A percentile compares a stretch with the other conserved stretches of the same genome.
These are phyloP conservation scores for Salix udensis DNA, from an alignment of 345 rosid species.

Conservation along the genomic window DNA sequence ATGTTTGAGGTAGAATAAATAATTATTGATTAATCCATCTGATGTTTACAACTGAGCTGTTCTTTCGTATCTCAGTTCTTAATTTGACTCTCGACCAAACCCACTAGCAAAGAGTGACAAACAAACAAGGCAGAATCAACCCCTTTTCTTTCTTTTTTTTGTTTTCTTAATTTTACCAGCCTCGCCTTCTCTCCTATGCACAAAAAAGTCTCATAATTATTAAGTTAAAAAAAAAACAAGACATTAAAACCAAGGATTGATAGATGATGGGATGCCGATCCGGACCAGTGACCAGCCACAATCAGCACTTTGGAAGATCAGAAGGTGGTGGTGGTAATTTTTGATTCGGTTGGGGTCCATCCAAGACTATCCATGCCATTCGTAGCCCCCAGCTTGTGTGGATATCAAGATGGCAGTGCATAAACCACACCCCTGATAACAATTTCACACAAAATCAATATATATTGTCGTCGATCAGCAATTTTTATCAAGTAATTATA, in stretches of 20 bases:
- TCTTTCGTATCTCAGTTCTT: background rate
- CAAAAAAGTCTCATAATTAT: background rate
- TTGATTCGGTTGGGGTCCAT: conserved; percentile 23
- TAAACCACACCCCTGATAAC: conserved; percentile 23
- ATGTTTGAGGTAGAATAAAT: background rate
- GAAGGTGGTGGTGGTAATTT: conserved; percentile 27
- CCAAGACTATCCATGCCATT: conserved; percentile 26
- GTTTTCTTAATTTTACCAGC: background rate
- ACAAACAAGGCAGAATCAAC: background rate
- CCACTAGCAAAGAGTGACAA: background rate
- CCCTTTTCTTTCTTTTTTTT: too few species aligned
- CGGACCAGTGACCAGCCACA: background rate
- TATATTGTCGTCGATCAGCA: too few species aligned
- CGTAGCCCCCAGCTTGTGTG: conserved; percentile 29
- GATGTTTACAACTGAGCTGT: conserved; percentile 9
- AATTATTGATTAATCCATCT: conserved; percentile 4
- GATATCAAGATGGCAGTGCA: conserved; percentile 30
- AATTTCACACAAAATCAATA: background rate
- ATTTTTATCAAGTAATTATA: background rate
- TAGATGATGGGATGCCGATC: background rate
- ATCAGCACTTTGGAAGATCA: conserved; percentile 25
- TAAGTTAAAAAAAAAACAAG: background rate
- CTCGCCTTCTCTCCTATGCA: background rate
- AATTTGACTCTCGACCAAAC: conserved; percentile 11
- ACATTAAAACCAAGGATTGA: background rate